Conservation (phyloP, 2,329 filamentous ascomycete species). For the Phyllosticta ampelicida region DNA sequence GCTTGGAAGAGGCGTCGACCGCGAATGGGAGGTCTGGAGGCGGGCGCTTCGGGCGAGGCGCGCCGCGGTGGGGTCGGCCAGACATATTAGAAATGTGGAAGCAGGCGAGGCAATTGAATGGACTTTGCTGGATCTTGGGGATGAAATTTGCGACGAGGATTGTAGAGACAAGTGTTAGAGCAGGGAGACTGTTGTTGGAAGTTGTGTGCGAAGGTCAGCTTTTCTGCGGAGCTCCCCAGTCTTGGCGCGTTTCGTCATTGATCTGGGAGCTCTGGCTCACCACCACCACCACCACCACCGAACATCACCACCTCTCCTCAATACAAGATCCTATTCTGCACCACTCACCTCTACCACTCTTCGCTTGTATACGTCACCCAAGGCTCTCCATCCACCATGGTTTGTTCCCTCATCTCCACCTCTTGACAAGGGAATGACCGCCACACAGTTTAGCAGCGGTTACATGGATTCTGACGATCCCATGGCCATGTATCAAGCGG, state of each 20-base stretch:
- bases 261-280: neutral
- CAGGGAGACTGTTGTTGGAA: neutral
- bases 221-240: neutral
- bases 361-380: neutral
- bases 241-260: neutral
- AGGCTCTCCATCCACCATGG: slow-evolving; percentile 18
- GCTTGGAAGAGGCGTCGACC: slow-evolving; percentile 34
- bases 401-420: slow-evolving; percentile 15
- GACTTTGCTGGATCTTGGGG: neutral
- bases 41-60: slow-evolving; percentile 60
- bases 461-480: slow-evolving; percentile 44
- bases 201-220: neutral
- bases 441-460: slow-evolving; percentile 29
- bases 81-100: neutral
- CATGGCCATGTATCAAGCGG: slow-evolving; percentile 43
- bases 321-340: neutral
- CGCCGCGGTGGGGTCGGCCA: slow-evolving; percentile 16
- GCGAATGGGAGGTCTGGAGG: slow-evolving; percentile 47
- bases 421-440: slow-evolving; percentile 14
- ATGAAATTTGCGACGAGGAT: too few relatives aligned
- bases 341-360: neutral
- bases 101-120: neutral
- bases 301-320: neutral
- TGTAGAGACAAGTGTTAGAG: neutral
- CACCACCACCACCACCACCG: neutral